Evolutionary conservation across 1,284 basidiomycete species (phyloP).

Genomic region (Melanopsichium pennsylvanicum): DNA sequence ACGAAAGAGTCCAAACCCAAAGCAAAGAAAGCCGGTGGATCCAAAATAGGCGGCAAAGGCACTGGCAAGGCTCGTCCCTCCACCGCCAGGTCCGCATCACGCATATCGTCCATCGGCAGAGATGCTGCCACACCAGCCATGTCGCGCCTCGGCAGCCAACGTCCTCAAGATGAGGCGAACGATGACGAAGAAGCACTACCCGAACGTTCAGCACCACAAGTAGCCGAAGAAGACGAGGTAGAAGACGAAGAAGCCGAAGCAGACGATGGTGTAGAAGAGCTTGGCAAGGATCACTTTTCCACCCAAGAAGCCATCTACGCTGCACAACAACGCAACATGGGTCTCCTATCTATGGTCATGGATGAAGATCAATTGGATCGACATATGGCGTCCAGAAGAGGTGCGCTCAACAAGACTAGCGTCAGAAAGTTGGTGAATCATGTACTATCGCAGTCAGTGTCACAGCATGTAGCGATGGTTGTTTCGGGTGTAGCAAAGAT

Average conservation of each 20-base stretch:
- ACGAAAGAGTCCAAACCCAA: slow-evolving; percentile 16
- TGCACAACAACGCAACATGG: slow-evolving; percentile 65
- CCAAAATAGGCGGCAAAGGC: slow-evolving; percentile 13
- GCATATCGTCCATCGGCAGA: slow-evolving; percentile 37
- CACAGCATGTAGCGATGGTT: slow-evolving; percentile 83
- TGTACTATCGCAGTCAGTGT: slow-evolving; percentile 77
- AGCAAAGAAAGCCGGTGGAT: slow-evolving; percentile 15
- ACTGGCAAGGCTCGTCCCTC: slow-evolving; percentile 24
- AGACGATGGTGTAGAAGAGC: slow-evolving; percentile 60
- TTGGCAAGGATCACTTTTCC: slow-evolving; percentile 55
- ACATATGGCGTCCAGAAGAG: slow-evolving; percentile 84
- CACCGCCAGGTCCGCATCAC: slow-evolving; percentile 27
- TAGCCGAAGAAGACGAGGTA: slow-evolving; percentile 42
- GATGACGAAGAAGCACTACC: slow-evolving; percentile 26
- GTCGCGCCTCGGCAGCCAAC: slow-evolving; percentile 20
- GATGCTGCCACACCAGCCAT: slow-evolving; percentile 25
- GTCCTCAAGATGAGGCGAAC: slow-evolving; percentile 18
- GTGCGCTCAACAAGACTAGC: slow-evolving; percentile 81
- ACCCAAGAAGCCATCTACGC: slow-evolving; percentile 63
- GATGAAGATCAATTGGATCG: slow-evolving; percentile 83
- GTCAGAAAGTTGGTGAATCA: slow-evolving; percentile 86
- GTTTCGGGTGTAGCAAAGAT: slow-evolving; percentile 88
- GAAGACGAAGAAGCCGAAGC: slow-evolving; percentile 57
- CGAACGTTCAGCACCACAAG: background rate
- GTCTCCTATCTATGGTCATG: slow-evolving; percentile 84